Conservation (phyloP, 192 early-diverging fungal genomes). For the Coemansia sp. region DNA sequence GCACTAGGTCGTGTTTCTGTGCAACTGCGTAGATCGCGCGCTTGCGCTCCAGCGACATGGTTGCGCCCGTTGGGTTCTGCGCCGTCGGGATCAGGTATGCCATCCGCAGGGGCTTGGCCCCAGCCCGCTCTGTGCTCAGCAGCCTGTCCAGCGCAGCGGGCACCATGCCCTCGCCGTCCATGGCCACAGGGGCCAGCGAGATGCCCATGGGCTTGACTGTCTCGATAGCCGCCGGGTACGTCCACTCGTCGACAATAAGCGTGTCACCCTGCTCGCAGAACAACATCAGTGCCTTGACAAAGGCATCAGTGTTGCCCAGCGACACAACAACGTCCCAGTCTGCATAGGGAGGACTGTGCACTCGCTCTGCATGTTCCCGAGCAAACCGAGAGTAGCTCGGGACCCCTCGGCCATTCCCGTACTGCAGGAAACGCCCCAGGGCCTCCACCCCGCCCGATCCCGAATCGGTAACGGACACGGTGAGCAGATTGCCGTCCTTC, state of each 20-base stretch:
- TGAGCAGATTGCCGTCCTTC: conserved; percentile 16
- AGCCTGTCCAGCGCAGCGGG: conserved; percentile 53
- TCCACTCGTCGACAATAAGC: conserved; percentile 60
- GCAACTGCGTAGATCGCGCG: conserved; percentile 72
- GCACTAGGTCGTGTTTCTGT: conserved; percentile 69
- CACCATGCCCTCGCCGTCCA: conserved; percentile 61
- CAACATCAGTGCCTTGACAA: conserved; percentile 53
- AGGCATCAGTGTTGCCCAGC: conserved; percentile 58
- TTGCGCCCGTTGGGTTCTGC: conserved; percentile 86
- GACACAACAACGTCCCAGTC: conserved; percentile 65
- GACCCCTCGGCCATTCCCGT: conserved; percentile 55
- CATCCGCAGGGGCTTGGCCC: conserved; percentile 27
- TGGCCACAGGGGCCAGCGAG: conserved; percentile 40
- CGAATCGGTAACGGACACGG: conserved; percentile 2
- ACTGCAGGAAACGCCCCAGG: conserved; percentile 55
- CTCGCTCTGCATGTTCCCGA: conserved; percentile 41
- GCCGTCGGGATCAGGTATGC: conserved; percentile 81
- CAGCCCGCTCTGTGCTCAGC: conserved; percentile 35
- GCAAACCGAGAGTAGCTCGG: conserved; percentile 44
- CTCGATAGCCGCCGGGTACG: conserved; percentile 57
- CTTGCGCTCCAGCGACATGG: conserved; percentile 70
- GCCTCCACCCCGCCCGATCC: conserved; percentile 8
- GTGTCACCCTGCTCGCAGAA: conserved; percentile 55
- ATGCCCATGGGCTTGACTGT: conserved; percentile 51
- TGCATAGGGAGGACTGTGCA: conserved; percentile 51